Percentiles rank a stretch among this genome's conserved stretches.
Conservation (phyloP, 2,329 filamentous ascomycete species). For the Pseudocercospora macadamiae region DNA sequence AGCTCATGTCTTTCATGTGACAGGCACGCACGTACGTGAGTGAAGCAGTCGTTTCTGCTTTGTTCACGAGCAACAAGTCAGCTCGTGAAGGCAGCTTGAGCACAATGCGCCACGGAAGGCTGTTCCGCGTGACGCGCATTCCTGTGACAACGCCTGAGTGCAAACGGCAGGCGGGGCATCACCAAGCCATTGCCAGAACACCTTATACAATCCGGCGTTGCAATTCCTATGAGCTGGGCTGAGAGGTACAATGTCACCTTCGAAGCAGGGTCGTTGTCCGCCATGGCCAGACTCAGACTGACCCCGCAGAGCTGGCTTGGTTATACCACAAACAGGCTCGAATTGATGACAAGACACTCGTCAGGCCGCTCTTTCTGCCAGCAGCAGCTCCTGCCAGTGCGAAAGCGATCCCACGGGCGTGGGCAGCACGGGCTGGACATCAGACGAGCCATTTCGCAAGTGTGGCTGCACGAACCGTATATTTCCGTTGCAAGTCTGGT, state of each 20-base stretch:
- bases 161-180: background rate
- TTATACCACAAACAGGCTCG: background rate
- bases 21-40: background rate
- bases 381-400: background rate
- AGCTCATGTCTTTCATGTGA: background rate
- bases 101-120: conserved; percentile 6
- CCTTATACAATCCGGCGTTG: background rate
- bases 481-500: background rate
- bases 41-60: conserved; percentile 2
- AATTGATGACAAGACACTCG: background rate
- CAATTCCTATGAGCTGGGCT: background rate
- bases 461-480: background rate
- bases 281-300: background rate
- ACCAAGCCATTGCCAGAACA: background rate
- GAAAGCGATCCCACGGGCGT: background rate
- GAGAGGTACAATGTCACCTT: conserved; percentile 2
- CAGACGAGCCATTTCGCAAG: background rate
- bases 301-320: background rate
- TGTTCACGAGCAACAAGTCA: background rate
- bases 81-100: background rate
- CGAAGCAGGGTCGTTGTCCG: background rate
- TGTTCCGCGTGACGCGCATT: conserved; percentile 4
- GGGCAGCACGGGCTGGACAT: background rate
- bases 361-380: background rate
- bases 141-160: background rate